phyloP scores from a whole-genome alignment of 2,329 filamentous ascomycete species.

The Pseudogymnoascus sp. region DNA sequence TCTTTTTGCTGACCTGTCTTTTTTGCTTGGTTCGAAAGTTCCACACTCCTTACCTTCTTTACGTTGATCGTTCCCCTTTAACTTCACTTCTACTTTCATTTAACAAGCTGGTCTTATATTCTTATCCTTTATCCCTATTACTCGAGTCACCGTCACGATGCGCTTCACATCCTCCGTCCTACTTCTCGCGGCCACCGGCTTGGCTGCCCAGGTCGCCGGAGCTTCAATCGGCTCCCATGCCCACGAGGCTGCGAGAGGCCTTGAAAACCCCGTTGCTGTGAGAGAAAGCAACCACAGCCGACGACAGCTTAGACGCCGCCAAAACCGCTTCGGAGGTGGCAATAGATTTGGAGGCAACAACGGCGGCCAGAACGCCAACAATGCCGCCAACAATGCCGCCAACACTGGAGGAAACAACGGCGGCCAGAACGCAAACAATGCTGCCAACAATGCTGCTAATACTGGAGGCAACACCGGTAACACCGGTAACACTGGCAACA shows the following conservation, averaged over 20 bases:
- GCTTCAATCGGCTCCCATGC: conserved; percentile 4
- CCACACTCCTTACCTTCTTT: conserved; percentile 9
- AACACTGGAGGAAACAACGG: too few relatives aligned
- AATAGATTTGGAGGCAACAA: not conserved
- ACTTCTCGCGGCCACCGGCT: conserved; percentile 1
- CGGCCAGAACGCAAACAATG: too few relatives aligned
- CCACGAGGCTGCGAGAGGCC: not conserved
- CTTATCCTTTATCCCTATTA: not conserved
- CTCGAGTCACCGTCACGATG: conserved; percentile 6
- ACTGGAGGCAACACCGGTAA: conserved; percentile 9
- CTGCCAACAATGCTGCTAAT: conserved; percentile 13
- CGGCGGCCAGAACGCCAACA: not conserved
- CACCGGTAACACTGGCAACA: conserved; percentile 20
- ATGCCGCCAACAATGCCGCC: too few relatives aligned
- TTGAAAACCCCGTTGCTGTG: not conserved
- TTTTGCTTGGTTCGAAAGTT: conserved; percentile 9
- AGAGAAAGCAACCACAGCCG: not conserved
- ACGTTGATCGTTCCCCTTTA: conserved; percentile 9
- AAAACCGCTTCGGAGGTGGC: conserved; percentile 2
- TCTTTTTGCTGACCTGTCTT: conserved; percentile 4
- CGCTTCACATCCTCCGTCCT: conserved; percentile 3
- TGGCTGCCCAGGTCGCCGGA: conserved; percentile 1
- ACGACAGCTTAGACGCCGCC: conserved; percentile 2
- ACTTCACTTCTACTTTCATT: not conserved
- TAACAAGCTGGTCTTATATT: conserved; percentile 10